phyloP scores from a whole-genome alignment of 192 early-diverging fungal species.

The Geranomyces michiganensis region DNA sequence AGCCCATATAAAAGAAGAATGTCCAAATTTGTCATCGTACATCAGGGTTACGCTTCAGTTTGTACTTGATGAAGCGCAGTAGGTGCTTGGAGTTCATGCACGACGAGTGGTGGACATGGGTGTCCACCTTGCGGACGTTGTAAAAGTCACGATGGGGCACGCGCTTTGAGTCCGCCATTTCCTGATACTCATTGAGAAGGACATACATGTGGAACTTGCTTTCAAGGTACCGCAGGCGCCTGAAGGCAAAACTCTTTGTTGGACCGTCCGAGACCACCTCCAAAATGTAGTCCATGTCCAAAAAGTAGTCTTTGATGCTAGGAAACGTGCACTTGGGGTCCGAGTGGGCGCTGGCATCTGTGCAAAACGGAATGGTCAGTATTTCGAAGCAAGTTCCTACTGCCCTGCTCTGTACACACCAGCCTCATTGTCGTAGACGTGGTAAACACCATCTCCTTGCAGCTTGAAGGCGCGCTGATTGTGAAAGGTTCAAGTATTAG shows the following conservation, averaged over 20 bases:
- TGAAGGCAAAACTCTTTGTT: slow-evolving; percentile 88
- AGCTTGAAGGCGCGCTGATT: slow-evolving; percentile 45
- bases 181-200: slow-evolving; percentile 91
- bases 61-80: slow-evolving; percentile 92
- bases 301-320: slow-evolving; percentile 81
- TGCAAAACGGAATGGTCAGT: too few species aligned
- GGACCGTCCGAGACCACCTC: slow-evolving; percentile 83
- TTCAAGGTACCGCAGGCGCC: slow-evolving; percentile 87
- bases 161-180: slow-evolving; percentile 86
- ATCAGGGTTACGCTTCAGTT: slow-evolving; percentile 75
- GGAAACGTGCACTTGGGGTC: slow-evolving; percentile 51
- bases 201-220: slow-evolving; percentile 92
- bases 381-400: too few species aligned
- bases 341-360: slow-evolving; percentile 17
- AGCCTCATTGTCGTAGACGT: slow-evolving; percentile 45
- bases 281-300: slow-evolving; percentile 81
- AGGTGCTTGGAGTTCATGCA: slow-evolving; percentile 98
- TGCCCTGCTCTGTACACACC: too few species aligned
- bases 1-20: slow-evolving; percentile 7
- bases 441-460: slow-evolving; percentile 64
- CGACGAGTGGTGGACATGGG: slow-evolving; percentile 89
- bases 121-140: slow-evolving; percentile 97
- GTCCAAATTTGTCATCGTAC: slow-evolving; percentile 38
- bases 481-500: too few species aligned
- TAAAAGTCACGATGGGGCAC: slow-evolving; percentile 96